Evolutionary conservation across 73 alveolate genomes (phyloP), one percentile per base, ranked within the genome.

Genomic region (Paramecium tetraurelia): DNA sequence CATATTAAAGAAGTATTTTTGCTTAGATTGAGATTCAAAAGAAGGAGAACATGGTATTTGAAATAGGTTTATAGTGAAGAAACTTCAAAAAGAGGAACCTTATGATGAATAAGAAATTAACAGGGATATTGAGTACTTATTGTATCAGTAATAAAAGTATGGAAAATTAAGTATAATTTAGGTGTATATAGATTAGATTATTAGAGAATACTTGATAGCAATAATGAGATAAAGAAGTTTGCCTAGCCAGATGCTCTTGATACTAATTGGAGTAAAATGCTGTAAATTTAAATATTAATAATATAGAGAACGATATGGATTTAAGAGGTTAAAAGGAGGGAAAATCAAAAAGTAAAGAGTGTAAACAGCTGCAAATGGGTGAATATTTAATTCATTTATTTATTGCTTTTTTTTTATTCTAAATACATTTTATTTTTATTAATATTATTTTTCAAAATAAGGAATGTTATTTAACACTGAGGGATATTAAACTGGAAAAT

Each of bases 1-100:
- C 90, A 11, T 80, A 80, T 46, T 46, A 80, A 33, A 80, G 72
- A 44, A 80, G 90, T 80, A 80, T 77, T 38, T 80, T 80, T 80
- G 90, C 90, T 22, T 80, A 80, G 38, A 80, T 80, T 7, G 90
- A 80, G 38, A 80, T 80, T 16, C 48, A 80, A 29, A 80, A 80
- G 46, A 41, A 59, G 12, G 44, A 77, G 44, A 46, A 46, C 33
- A 80, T 31, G 72, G 90, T 80, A 80, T 18, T 63, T 63, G 83
- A 63, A 35, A 63, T 31, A 31, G 83, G 24, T 63, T 31, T 63
- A 63, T 63, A 63, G 83, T 31, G 46, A 63, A 63, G 50, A 63
- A 63, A 63, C 43, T 63, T 27, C 10, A 80, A 44, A 80, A 80
- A 80, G 90, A 80, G 9, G 90, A 41, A 22, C 43, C 46, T 31